A percentile compares a stretch with the other conserved stretches of the same genome.
Evolutionary conservation across 2,329 filamentous ascomycete genomes (phyloP).

Genomic region (Periconia digitata): DNA sequence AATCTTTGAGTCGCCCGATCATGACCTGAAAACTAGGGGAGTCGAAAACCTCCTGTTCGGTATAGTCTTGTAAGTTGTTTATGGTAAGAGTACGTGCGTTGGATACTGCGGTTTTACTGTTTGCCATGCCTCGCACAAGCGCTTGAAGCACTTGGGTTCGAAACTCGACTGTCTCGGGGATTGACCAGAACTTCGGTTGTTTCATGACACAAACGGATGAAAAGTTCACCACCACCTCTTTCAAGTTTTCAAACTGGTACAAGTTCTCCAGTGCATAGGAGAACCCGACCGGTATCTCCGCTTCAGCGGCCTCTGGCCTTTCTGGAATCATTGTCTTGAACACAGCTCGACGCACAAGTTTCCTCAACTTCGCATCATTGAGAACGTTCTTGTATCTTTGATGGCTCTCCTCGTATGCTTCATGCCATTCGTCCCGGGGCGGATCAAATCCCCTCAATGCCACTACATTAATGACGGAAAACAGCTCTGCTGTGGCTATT

Average conservation of each 20-base stretch:
- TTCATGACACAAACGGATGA: background rate
- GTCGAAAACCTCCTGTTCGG: constrained; percentile 5
- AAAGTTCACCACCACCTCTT: background rate
- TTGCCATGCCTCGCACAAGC: constrained; percentile 6
- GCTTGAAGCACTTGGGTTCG: constrained; percentile 8
- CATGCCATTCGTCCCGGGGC: no score
- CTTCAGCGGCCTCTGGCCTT: background rate
- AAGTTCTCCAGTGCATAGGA: background rate
- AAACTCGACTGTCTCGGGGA: constrained; percentile 11
- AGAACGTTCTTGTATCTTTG: constrained; percentile 2
- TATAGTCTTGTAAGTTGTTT: constrained; percentile 24
- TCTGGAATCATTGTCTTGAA: background rate
- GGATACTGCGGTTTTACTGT: background rate
- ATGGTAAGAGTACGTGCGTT: constrained; percentile 18
- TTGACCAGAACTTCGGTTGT: background rate
- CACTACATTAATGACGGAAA: background rate
- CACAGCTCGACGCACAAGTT: constrained; percentile 2
- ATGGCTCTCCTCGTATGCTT: background rate
- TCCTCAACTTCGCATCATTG: background rate
- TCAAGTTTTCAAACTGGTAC: background rate
- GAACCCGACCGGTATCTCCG: background rate
- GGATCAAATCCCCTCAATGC: no score
- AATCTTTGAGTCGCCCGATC: constrained; percentile 11
- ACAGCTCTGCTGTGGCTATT: constrained; percentile 1
- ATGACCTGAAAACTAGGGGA: constrained; percentile 17